A percentile compares a stretch with the other conserved stretches of the same genome.
These are phyloP conservation scores for Noccaea caerulescens DNA, from an alignment of 345 rosid genomes.

Conservation along the genomic window DNA sequence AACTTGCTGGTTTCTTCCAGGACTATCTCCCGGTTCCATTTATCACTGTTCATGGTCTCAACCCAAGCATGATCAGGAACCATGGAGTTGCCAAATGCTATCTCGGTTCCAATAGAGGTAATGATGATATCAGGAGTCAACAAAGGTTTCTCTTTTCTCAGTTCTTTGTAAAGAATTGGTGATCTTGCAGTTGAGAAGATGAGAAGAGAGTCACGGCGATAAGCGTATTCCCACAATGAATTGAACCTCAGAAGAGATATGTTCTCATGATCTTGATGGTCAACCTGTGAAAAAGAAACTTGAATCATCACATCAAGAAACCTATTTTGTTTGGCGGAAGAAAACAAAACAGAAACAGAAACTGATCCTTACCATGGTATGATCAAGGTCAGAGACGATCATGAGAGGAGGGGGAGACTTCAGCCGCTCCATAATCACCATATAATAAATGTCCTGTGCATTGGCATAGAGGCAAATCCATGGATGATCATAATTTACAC, in stretches of 20 bases:
- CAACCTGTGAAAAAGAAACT: conserved; percentile 60
- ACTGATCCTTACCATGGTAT: conserved; percentile 73
- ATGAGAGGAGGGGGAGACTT: conserved; percentile 68
- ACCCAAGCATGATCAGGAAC: conserved; percentile 90
- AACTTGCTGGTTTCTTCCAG: conserved; percentile 79
- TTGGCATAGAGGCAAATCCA: background rate
- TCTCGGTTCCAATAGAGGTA: conserved; percentile 97
- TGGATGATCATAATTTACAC: background rate
- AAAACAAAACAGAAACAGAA: background rate
- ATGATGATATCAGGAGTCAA: conserved; percentile 92
- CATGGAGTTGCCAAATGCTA: conserved; percentile 85
- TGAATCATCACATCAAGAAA: conserved; percentile 26
- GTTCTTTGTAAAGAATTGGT: conserved; percentile 66
- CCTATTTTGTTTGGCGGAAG: background rate
- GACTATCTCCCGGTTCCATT: conserved; percentile 79
- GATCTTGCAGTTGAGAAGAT: conserved; percentile 96
- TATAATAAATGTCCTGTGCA: conserved; percentile 4
- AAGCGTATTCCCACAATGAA: conserved; percentile 83
- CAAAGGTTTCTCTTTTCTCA: conserved; percentile 93
- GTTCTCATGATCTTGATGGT: conserved; percentile 90
- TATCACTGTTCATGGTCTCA: conserved; percentile 65
- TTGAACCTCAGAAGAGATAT: conserved; percentile 82
- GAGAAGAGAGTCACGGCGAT: conserved; percentile 81
- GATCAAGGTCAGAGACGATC: conserved; percentile 98
- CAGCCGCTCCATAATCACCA: conserved; percentile 70